A percentile compares a stretch with the other conserved stretches of the same genome.
These are phyloP conservation scores for Fusarium sp. DNA, from an alignment of 2,329 filamentous ascomycete genomes.

Conservation along the genomic window DNA sequence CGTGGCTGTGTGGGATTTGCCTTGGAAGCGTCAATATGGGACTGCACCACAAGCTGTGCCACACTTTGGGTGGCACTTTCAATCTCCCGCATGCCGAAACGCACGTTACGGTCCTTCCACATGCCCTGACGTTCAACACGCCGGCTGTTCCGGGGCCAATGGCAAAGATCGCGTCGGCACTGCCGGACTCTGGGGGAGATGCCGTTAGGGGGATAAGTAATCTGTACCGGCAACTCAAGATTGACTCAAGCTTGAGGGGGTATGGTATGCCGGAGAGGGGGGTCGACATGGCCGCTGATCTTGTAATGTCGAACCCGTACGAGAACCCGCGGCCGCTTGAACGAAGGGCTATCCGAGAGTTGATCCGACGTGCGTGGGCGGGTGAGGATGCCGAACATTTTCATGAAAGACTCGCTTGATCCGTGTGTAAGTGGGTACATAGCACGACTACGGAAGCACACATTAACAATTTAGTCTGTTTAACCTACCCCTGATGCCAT, in stretches of 20 bases:
- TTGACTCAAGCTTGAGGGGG: constrained; percentile 64
- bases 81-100: constrained; percentile 74
- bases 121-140: constrained; percentile 73
- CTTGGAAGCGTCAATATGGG: constrained; percentile 71
- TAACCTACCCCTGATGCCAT: too few relatives aligned
- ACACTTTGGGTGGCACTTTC: constrained; percentile 73
- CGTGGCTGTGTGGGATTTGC: constrained; percentile 73
- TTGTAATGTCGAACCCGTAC: constrained; percentile 68
- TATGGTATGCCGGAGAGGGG: constrained; percentile 70
- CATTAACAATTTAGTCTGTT: too few relatives aligned
- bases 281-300: constrained; percentile 68
- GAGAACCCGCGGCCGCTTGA: constrained; percentile 69
- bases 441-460: too few relatives aligned
- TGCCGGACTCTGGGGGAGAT: constrained; percentile 69
- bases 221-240: constrained; percentile 43
- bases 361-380: constrained; percentile 69
- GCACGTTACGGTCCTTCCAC: constrained; percentile 72
- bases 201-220: constrained; percentile 68
- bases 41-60: constrained; percentile 76
- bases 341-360: constrained; percentile 62
- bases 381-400: constrained; percentile 55
- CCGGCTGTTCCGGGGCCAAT: constrained; percentile 65
- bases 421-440: too few relatives aligned
- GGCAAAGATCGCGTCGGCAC: constrained; percentile 61
- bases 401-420: too few relatives aligned